phyloP scores from a whole-genome alignment of 129 eudicot species.

The Lactuca saligna region DNA sequence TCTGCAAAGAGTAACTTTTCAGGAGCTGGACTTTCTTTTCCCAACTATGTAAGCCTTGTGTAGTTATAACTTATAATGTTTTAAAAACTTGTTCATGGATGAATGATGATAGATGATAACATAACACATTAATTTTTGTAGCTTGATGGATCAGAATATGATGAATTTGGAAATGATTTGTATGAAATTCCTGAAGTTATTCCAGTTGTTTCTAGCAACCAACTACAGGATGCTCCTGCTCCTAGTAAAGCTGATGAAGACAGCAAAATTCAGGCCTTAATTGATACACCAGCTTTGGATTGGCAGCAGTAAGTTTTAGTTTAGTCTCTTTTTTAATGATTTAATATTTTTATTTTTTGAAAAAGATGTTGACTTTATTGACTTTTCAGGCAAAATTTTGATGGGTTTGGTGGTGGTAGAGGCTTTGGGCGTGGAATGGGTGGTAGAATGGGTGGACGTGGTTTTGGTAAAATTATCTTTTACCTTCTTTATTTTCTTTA shows the following conservation, averaged over 20 bases:
- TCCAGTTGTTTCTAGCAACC: conserved; percentile 47
- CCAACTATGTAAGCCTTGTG: conserved; percentile 55
- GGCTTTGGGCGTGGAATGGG: conserved; percentile 90
- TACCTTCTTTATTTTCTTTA: not conserved
- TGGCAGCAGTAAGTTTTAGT: conserved; percentile 76
- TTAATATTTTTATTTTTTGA: not conserved
- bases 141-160: conserved; percentile 81
- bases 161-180: conserved; percentile 89
- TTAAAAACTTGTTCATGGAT: conserved; percentile 9
- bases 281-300: conserved; percentile 85
- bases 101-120: not conserved
- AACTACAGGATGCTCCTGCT: conserved; percentile 56
- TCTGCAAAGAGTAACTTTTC: conserved; percentile 45
- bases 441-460: conserved; percentile 85
- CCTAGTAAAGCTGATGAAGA: conserved; percentile 87
- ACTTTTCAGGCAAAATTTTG: conserved; percentile 64
- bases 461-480: conserved; percentile 66
- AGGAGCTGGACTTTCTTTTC: conserved; percentile 55
- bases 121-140: conserved; percentile 32
- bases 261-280: conserved; percentile 81
- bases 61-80: not conserved
- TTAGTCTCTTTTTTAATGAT: conserved; percentile 6
- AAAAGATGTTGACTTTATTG: not conserved
- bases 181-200: conserved; percentile 77
- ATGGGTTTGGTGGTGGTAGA: conserved; percentile 80